Evolutionary conservation across 805 yeast species (phyloP).

Genomic region (Candida coquimbonensis): DNA sequence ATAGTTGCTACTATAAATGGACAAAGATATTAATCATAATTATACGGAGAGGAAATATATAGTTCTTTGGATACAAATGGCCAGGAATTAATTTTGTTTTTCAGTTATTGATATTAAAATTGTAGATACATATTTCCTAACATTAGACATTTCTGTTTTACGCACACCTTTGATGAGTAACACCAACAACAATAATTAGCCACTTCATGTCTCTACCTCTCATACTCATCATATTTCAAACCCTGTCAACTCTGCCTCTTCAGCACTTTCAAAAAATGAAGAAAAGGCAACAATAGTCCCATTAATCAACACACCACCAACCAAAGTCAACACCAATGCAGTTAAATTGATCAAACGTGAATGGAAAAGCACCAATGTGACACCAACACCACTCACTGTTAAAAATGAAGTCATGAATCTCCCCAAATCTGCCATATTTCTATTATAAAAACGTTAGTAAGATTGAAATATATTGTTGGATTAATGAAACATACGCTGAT

Average conservation of each 20-base stretch:
- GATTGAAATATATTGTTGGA: background rate
- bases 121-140: no score
- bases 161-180: no score
- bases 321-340: conserved; percentile 54
- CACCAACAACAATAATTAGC: no score
- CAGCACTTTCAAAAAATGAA: conserved; percentile 50
- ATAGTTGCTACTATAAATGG: conserved; percentile 75
- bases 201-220: no score
- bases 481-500: conserved; percentile 25
- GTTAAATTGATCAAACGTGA: conserved; percentile 48
- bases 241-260: conserved; percentile 27
- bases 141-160: no score
- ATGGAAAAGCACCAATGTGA: conserved; percentile 62
- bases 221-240: conserved; percentile 13
- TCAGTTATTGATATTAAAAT: no score
- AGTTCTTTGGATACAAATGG: no score
- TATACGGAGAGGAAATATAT: no score
- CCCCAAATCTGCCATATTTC: conserved; percentile 57
- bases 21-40: conserved; percentile 18
- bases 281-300: conserved; percentile 68
- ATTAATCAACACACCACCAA: conserved; percentile 66
- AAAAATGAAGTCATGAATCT: conserved; percentile 61
- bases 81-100: no score
- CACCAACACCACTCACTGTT: conserved; percentile 48
- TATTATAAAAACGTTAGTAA: conserved; percentile 15